Evolutionary conservation across 441 rosid species (phyloP).

Genomic region (Pelargonium cotyledonis): DNA sequence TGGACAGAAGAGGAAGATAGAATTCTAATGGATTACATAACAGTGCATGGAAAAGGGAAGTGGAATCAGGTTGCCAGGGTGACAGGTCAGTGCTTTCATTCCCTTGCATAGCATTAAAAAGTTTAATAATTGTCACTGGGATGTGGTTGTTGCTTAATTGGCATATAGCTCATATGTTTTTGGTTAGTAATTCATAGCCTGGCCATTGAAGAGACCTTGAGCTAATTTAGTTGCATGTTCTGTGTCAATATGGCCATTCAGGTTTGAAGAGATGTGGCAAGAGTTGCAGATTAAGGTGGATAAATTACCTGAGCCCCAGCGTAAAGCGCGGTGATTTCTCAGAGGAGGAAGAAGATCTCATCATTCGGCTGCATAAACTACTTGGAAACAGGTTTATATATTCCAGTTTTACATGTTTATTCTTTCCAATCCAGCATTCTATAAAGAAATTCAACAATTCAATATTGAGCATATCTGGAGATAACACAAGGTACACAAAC

Average conservation of each 20-base stretch:
- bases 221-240: neutral
- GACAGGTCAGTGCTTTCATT: constrained; percentile 29
- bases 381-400: constrained; percentile 54
- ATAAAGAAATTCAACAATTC: too few relatives aligned
- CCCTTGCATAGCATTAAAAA: too few relatives aligned
- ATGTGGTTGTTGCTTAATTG: neutral
- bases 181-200: neutral
- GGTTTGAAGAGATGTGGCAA: constrained; percentile 63
- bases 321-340: constrained; percentile 55
- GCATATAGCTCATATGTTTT: neutral
- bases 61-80: constrained; percentile 52
- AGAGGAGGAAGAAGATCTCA: constrained; percentile 64
- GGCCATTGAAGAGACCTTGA: neutral
- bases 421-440: too few relatives aligned
- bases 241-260: constrained; percentile 8
- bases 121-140: neutral
- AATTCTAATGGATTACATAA: constrained; percentile 42
- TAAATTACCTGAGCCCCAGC: constrained; percentile 29
- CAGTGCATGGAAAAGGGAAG: constrained; percentile 49
- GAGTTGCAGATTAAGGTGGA: constrained; percentile 59
- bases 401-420: too few relatives aligned
- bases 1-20: constrained; percentile 66
- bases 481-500: too few relatives aligned
- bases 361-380: constrained; percentile 60
- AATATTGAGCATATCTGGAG: too few relatives aligned